phyloP scores from a whole-genome alignment of 2,329 filamentous ascomycete genomes.

The Elsinoe australis region DNA sequence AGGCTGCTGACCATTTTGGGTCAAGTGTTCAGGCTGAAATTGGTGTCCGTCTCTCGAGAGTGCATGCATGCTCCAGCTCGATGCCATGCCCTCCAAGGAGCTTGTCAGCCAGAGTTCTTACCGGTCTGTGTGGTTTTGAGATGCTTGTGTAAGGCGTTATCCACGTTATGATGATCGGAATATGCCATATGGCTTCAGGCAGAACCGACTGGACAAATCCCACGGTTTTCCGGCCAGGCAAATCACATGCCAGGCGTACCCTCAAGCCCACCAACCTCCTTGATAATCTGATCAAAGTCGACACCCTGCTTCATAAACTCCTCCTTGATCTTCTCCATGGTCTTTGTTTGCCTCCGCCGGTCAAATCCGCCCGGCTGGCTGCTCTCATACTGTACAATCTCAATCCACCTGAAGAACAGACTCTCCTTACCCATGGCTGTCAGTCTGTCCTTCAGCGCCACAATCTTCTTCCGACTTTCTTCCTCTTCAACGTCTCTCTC shows the following conservation, averaged over 20 bases:
- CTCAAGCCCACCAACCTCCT: constrained; percentile 57
- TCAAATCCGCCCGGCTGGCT: constrained; percentile 72
- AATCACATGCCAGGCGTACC: constrained; percentile 49
- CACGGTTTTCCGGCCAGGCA: too few species aligned
- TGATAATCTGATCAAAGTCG: constrained; percentile 77
- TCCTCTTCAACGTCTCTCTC: constrained; percentile 41
- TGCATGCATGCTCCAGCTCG: too few species aligned
- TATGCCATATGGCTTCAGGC: too few species aligned
- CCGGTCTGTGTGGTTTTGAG: too few species aligned
- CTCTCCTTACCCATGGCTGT: constrained; percentile 73
- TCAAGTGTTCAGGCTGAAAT: too few species aligned
- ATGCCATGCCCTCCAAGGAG: too few species aligned
- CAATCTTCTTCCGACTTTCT: constrained; percentile 64
- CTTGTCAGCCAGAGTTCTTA: too few species aligned
- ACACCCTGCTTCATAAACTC: constrained; percentile 68
- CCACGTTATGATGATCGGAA: too few species aligned
- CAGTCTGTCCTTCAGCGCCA: constrained; percentile 71
- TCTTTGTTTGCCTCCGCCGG: constrained; percentile 60
- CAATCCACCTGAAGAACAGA: constrained; percentile 86
- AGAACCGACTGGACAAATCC: too few species aligned
- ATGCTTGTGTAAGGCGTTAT: too few species aligned
- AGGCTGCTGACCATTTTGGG: too few species aligned
- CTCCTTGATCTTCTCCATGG: constrained; percentile 65
- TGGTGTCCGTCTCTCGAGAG: too few species aligned
- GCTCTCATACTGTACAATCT: constrained; percentile 82